phyloP scores from a whole-genome alignment of 306 rosid species.

The Datisca glomerata region DNA sequence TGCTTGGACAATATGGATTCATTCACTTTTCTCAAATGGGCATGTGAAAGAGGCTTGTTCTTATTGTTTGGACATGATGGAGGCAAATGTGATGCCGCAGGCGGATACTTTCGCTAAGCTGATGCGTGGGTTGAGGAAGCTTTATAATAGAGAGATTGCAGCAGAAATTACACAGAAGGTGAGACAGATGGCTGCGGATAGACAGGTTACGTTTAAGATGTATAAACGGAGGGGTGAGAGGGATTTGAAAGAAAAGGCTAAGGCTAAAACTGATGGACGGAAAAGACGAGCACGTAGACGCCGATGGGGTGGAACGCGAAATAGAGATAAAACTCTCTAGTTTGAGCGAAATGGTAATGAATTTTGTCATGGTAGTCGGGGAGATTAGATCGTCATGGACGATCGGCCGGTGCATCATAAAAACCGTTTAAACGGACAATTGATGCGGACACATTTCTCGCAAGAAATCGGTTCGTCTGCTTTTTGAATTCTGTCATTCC shows the following conservation, averaged over 20 bases:
- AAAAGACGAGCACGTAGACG: slow-evolving; percentile 57
- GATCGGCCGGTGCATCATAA: too few relatives aligned
- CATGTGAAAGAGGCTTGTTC: slow-evolving; percentile 86
- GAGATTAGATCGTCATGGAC: too few relatives aligned
- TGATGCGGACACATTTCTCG: too few relatives aligned
- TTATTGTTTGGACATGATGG: slow-evolving; percentile 76
- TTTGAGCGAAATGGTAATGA: background rate
- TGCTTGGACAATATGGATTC: slow-evolving; percentile 93
- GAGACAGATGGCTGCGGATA: slow-evolving; percentile 83
- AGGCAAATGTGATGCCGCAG: slow-evolving; percentile 60
- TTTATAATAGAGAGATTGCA: slow-evolving; percentile 58
- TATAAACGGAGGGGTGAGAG: slow-evolving; percentile 70
- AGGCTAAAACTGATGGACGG: slow-evolving; percentile 57
- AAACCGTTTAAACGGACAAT: too few relatives aligned
- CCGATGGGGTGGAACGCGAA: slow-evolving; percentile 31
- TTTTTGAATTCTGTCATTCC: too few relatives aligned
- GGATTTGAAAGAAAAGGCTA: slow-evolving; percentile 59
- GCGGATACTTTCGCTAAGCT: slow-evolving; percentile 82
- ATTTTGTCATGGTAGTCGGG: too few relatives aligned
- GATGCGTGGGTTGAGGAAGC: slow-evolving; percentile 59
- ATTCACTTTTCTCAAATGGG: slow-evolving; percentile 66
- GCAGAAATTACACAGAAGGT: slow-evolving; percentile 81
- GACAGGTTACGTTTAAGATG: slow-evolving; percentile 71
- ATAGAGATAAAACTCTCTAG: slow-evolving; percentile 33
- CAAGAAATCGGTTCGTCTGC: too few relatives aligned